phyloP scores from a whole-genome alignment of 2,329 filamentous ascomycete species.

The Colletotrichum tanaceti region DNA sequence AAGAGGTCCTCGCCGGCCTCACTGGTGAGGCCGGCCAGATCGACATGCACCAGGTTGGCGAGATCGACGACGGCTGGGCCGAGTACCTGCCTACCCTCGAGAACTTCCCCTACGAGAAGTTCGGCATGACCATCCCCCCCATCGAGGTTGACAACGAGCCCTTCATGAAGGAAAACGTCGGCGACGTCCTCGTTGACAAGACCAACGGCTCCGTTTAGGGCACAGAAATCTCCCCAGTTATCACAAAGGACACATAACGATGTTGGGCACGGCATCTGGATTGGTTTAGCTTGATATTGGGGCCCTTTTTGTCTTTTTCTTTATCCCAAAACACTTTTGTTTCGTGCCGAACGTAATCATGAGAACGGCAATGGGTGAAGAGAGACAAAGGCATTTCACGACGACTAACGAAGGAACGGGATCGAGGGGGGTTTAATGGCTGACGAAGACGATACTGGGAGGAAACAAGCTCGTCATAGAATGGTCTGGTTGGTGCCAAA shows the following conservation, averaged over 20 bases:
- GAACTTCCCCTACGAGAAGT: slow-evolving; percentile 68
- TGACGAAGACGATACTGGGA: background rate
- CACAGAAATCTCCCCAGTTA: background rate
- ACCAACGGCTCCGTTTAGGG: slow-evolving; percentile 21
- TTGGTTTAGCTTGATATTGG: slow-evolving; percentile 1
- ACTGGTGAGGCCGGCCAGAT: slow-evolving; percentile 74
- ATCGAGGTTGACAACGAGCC: slow-evolving; percentile 56
- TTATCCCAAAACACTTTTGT: background rate
- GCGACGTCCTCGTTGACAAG: slow-evolving; percentile 41
- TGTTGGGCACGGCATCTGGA: background rate
- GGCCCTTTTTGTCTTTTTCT: background rate
- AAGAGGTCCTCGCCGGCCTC: slow-evolving; percentile 83
- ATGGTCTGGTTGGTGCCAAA: background rate
- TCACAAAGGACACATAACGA: background rate
- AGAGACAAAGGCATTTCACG: background rate
- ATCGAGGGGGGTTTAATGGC: background rate
- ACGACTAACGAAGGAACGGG: slow-evolving; percentile 12
- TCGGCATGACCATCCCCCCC: slow-evolving; percentile 64
- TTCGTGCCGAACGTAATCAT: background rate
- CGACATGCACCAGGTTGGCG: slow-evolving; percentile 67
- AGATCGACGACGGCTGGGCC: slow-evolving; percentile 70
- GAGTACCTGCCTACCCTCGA: slow-evolving; percentile 64
- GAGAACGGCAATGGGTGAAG: slow-evolving; percentile 19
- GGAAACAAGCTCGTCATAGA: background rate
- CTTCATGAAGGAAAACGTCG: slow-evolving; percentile 56